Percentiles rank a stretch among this genome's conserved stretches.
Conservation (phyloP, 176 grass and related monocot species). For the Luzula sylvatica region DNA sequence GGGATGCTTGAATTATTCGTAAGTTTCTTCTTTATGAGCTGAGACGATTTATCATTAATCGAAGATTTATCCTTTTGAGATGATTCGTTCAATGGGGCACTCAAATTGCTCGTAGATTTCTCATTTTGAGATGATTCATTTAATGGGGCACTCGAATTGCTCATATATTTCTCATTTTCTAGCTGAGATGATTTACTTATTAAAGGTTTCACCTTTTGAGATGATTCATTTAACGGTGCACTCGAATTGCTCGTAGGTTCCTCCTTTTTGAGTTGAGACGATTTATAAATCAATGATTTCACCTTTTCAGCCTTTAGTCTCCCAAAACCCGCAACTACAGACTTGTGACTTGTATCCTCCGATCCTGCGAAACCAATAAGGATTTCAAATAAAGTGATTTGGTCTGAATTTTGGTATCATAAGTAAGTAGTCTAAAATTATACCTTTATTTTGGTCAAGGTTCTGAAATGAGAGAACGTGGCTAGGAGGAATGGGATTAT, state of each 20-base stretch:
- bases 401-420: background rate
- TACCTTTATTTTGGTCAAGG: constrained; percentile 2
- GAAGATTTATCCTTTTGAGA: too few species aligned
- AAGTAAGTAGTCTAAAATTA: background rate
- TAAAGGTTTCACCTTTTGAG: constrained; percentile 21
- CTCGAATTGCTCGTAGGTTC: background rate
- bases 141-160: too few species aligned
- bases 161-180: too few species aligned
- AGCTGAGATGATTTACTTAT: too few species aligned
- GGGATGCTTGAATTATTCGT: background rate
- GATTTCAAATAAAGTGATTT: background rate
- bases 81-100: too few species aligned
- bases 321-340: constrained; percentile 24
- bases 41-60: constrained; percentile 30
- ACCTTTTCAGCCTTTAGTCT: constrained; percentile 64
- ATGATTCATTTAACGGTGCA: too few species aligned
- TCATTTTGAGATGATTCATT: too few species aligned
- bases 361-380: constrained; percentile 27
- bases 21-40: constrained; percentile 21
- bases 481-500: constrained; percentile 29
- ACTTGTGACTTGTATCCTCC: background rate
- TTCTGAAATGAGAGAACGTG: constrained; percentile 38
- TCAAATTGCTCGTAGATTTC: background rate
- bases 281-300: constrained; percentile 34
- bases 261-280: constrained; percentile 29